Percentiles rank a stretch among this genome's conserved stretches.
Conservation (phyloP, 805 yeast species). For the Novakomyces olei region DNA sequence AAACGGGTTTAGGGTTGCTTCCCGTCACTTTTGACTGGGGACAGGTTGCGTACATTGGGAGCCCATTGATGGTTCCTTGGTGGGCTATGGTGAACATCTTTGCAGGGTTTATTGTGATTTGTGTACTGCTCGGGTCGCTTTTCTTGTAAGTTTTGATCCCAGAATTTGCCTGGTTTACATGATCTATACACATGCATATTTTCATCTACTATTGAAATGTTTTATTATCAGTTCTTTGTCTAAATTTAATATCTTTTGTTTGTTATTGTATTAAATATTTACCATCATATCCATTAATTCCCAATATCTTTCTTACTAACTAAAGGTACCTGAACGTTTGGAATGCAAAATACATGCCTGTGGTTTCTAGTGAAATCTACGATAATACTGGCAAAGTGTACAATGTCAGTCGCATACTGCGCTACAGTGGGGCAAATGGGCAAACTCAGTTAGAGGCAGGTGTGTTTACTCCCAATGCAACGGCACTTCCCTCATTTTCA, state of each 20-base stretch:
- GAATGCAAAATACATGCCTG: conserved; percentile 20
- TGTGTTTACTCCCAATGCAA: too few species aligned
- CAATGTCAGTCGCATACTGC: conserved; percentile 26
- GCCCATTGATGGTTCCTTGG: conserved; percentile 18
- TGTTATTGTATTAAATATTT: too few species aligned
- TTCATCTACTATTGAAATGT: too few species aligned
- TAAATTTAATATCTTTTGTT: too few species aligned
- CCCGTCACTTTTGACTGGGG: conserved; percentile 24
- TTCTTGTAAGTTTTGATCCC: conserved; percentile 17
- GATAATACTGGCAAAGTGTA: conserved; percentile 29
- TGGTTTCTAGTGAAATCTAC: conserved; percentile 29
- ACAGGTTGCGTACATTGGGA: conserved; percentile 19
- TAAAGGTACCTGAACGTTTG: conserved; percentile 19
- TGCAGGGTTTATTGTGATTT: conserved; percentile 15
- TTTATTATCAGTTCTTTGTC: too few species aligned
- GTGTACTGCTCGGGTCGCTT: conserved; percentile 15
- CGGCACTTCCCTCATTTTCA: too few species aligned
- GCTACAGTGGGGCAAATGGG: too few species aligned
- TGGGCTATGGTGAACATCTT: conserved; percentile 17
- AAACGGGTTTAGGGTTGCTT: conserved; percentile 29
- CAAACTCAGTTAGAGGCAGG: too few species aligned
- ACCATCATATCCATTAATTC: too few species aligned
- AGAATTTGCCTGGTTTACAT: conserved; percentile 19
- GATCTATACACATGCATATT: too few species aligned
- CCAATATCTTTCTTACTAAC: too few species aligned